phyloP scores from a whole-genome alignment of 2,329 filamentous ascomycete genomes.

The Claviceps sp. region DNA sequence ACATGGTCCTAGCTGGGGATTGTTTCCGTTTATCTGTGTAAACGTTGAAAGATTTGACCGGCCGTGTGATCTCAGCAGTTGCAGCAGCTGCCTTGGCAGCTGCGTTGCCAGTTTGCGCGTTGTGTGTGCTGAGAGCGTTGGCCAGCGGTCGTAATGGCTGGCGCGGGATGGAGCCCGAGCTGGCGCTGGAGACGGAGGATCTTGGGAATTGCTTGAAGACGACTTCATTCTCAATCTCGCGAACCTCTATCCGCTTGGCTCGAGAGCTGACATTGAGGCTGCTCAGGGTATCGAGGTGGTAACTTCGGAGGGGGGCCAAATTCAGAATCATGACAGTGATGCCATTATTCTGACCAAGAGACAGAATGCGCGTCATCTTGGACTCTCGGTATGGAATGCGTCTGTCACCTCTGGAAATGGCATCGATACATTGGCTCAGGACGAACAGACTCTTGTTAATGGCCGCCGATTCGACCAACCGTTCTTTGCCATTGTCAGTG shows the following conservation, averaged over 20 bases:
- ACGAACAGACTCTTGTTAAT: conserved; percentile 98
- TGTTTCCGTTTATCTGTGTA: conserved; percentile 59
- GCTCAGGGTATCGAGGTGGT: conserved; percentile 85
- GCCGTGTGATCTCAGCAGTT: conserved; percentile 44
- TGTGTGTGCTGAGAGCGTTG: conserved; percentile 63
- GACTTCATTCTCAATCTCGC: conserved; percentile 90
- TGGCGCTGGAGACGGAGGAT: conserved; percentile 17
- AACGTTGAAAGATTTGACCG: conserved; percentile 73
- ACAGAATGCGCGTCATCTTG: conserved; percentile 93
- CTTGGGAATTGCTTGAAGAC: conserved; percentile 66
- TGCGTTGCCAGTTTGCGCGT: conserved; percentile 49
- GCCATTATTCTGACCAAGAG: conserved; percentile 85
- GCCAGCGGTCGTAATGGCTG: conserved; percentile 71
- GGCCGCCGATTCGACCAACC: conserved; percentile 85
- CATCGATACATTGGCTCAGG: conserved; percentile 87
- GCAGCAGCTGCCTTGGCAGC: conserved; percentile 19
- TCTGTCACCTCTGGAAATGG: conserved; percentile 61
- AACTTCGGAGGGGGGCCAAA: conserved; percentile 78
- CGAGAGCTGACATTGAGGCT: conserved; percentile 90
- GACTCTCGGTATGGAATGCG: conserved; percentile 88
- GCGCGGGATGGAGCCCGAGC: conserved; percentile 33
- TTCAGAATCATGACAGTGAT: conserved; percentile 96
- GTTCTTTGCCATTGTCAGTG: conserved; percentile 86
- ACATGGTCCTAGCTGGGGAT: conserved; percentile 1
- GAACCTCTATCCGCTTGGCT: conserved; percentile 90